These are phyloP conservation scores for Annona squamosa DNA, from an alignment of 164 flowering plant genomes.

Conservation along the genomic window DNA sequence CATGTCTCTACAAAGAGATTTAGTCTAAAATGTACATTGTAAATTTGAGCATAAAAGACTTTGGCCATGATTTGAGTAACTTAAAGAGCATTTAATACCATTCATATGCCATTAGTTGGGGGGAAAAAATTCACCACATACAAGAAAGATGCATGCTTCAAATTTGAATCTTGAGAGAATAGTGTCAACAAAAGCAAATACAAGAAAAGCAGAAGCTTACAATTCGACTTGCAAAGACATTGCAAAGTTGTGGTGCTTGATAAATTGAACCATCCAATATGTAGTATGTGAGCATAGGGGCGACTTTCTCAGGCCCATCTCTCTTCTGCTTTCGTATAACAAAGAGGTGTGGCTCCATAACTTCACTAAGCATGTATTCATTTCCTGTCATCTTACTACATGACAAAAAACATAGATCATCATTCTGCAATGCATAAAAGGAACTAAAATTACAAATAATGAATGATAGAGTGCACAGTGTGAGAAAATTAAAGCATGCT, in stretches of 20 bases:
- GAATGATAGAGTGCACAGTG: too few species aligned
- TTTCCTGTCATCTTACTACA: constrained; percentile 85
- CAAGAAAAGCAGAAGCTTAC: constrained; percentile 35
- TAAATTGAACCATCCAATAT: constrained; percentile 91
- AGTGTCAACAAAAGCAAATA: background rate
- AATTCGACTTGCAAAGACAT: constrained; percentile 82
- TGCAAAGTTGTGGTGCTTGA: constrained; percentile 95
- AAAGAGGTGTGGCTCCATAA: constrained; percentile 87
- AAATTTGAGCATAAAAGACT: too few species aligned
- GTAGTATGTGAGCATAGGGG: constrained; percentile 89
- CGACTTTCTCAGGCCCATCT: constrained; percentile 85
- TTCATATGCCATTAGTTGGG: background rate
- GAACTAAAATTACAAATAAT: too few species aligned
- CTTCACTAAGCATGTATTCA: constrained; percentile 73
- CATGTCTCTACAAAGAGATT: too few species aligned
- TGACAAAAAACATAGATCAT: background rate
- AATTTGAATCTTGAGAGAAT: background rate
- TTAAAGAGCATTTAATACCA: background rate
- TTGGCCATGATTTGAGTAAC: too few species aligned
- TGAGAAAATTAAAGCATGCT: too few species aligned
- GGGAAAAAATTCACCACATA: background rate
- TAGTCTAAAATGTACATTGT: too few species aligned
- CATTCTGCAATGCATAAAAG: background rate
- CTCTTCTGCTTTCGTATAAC: constrained; percentile 92
- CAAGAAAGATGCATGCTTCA: too few species aligned